phyloP scores from a whole-genome alignment of 495 filamentous ascomycete species.

The Penicillium argentinense region DNA sequence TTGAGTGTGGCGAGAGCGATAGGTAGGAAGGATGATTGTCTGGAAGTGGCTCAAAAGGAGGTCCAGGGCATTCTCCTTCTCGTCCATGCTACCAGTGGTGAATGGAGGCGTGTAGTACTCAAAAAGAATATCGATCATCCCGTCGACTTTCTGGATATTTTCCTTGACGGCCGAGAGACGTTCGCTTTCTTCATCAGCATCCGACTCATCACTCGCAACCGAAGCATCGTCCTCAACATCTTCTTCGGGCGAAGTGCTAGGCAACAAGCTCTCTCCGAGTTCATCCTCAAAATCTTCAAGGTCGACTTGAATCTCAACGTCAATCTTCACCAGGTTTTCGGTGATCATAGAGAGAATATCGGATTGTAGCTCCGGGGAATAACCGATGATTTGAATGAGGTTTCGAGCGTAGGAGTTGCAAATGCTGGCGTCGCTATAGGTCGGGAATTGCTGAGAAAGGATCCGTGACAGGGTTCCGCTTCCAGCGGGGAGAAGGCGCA shows the following conservation, averaged over 20 bases:
- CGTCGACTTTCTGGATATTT: constrained; percentile 88
- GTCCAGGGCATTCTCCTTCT: constrained; percentile 57
- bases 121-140: constrained; percentile 88
- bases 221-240: constrained; percentile 60
- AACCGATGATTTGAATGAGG: constrained; percentile 68
- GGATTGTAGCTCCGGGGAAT: constrained; percentile 75
- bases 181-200: constrained; percentile 46
- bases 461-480: constrained; percentile 67
- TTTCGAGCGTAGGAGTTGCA: constrained; percentile 80
- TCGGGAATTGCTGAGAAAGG: constrained; percentile 68
- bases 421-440: constrained; percentile 66
- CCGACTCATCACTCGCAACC: constrained; percentile 43
- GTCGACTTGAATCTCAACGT: constrained; percentile 91
- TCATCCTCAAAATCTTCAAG: constrained; percentile 82
- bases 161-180: constrained; percentile 64
- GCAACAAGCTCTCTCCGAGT: constrained; percentile 53
- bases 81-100: constrained; percentile 43
- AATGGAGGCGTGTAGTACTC: constrained; percentile 74
- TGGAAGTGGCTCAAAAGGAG: constrained; percentile 79
- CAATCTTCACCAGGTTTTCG: constrained; percentile 82
- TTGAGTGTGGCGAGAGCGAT: constrained; percentile 82
- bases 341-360: constrained; percentile 83
- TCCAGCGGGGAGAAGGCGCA: constrained; percentile 75
- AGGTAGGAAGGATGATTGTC: constrained; percentile 82
- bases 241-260: constrained; percentile 37